Percentiles rank a stretch among this genome's conserved stretches.
Conservation (phyloP, 1,284 basidiomycete genomes). For the Microbotryomycetes sp. region DNA sequence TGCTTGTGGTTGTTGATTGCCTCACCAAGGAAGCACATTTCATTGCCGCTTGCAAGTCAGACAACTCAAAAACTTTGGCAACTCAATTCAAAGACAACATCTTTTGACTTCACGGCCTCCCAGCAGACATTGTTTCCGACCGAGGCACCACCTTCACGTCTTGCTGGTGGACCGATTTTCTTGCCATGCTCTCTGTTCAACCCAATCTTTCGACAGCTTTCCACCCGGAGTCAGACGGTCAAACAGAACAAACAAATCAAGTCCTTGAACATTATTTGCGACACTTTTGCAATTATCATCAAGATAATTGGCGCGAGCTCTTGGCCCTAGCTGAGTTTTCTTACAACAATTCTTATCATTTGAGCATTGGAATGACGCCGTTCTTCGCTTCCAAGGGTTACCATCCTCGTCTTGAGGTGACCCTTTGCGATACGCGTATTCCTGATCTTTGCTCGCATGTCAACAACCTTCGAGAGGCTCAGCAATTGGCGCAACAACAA, state of each 20-base stretch:
- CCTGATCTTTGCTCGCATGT: background rate
- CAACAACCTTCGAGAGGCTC: background rate
- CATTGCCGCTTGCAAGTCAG: slow-evolving; percentile 36
- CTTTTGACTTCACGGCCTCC: slow-evolving; percentile 20
- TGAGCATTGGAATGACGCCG: slow-evolving; percentile 32
- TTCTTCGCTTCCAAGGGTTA: slow-evolving; percentile 14
- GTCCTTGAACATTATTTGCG: slow-evolving; percentile 44
- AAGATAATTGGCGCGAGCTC: slow-evolving; percentile 34
- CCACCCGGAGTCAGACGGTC: slow-evolving; percentile 31
- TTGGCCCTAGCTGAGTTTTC: slow-evolving; percentile 35
- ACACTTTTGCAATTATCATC: slow-evolving; percentile 17
- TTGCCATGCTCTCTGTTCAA: slow-evolving; percentile 20
- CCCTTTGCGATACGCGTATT: background rate
- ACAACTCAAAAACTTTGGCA: slow-evolving; percentile 12
- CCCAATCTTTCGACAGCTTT: slow-evolving; percentile 38
- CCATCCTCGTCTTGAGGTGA: background rate
- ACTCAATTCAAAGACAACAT: slow-evolving; percentile 29
- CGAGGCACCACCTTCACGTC: slow-evolving; percentile 37
- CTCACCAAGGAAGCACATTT: slow-evolving; percentile 48
- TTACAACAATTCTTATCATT: slow-evolving; percentile 35
- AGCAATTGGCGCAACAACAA: background rate
- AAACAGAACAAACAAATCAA: slow-evolving; percentile 42
- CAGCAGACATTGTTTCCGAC: slow-evolving; percentile 37
- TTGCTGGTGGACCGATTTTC: slow-evolving; percentile 37
- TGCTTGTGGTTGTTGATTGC: slow-evolving; percentile 47